Evolutionary conservation across 179 eudicot genomes (phyloP), one percentile per base, ranked within the genome.

Genomic region (Dionaea muscipula): DNA sequence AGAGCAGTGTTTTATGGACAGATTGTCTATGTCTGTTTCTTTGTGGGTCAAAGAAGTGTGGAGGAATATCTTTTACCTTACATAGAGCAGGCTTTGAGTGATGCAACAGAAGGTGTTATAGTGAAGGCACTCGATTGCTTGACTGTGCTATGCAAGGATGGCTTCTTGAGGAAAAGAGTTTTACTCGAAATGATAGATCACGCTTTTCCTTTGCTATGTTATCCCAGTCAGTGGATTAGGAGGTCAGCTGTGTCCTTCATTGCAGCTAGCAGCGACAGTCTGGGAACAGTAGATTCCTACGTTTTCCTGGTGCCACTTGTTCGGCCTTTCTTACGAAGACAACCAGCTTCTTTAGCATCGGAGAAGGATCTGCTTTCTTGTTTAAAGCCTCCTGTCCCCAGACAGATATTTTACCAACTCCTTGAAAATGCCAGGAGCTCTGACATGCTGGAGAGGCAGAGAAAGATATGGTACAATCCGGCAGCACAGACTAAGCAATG

Each of bases 391-490:
- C 94, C 98, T 14, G 81, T 91, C 57, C 74, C 98, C 23, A 80
- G 83, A 65, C 88, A 91, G 60, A 57, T 70, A 36, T 87, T 78
- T 50, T 78, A 84, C 64, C 88, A 82, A 63, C 69, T 82, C 53
- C 67, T 81, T 49, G 94, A 87, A 69, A 88, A 72, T 73, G 80
- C 82, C 13, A 76, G 74, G 68, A 78, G 86, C 69, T 81, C 98
- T 53, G 98, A 91, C 73, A 91, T 91, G 98, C 64, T 84, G 67
- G 98, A 91, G 78, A 82, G 98, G 60, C 98, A 91, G 74, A 84
- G 98, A 65, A 91, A 82, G 81, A 87, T 91, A 64, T 91, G 98
- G 98, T 91, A 87, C 76, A 91, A 74, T 66, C 63, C 95, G 56
- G 78, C 95, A 55, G 56, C 88, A 33, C 88, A 70, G 62, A 69